A percentile compares a stretch with the other conserved stretches of the same genome.
phyloP scores from a whole-genome alignment of 2,329 filamentous ascomycete genomes.

The Pseudogymnoascus sp. region DNA sequence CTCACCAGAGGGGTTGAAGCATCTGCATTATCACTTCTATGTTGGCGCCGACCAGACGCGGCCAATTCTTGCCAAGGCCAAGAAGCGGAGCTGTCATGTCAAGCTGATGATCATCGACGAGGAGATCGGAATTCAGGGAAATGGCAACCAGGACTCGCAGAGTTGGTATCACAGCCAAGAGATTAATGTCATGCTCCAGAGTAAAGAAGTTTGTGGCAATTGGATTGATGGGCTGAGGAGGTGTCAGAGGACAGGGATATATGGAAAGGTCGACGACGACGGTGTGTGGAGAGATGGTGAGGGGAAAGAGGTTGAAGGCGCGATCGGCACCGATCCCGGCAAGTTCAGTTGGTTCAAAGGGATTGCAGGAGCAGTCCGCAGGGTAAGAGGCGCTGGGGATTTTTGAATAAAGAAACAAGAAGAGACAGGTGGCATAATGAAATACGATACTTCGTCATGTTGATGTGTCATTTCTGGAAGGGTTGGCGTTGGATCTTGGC shows the following conservation, averaged over 20 bases:
- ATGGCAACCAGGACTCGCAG: slow-evolving; percentile 74
- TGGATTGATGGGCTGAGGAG: slow-evolving; percentile 54
- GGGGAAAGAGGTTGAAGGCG: slow-evolving; percentile 38
- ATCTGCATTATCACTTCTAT: slow-evolving; percentile 59
- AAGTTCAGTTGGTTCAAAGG: slow-evolving; percentile 51
- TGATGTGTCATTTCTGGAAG: background rate
- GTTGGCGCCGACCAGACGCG: slow-evolving; percentile 62
- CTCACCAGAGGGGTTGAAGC: slow-evolving; percentile 36
- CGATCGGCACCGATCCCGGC: slow-evolving; percentile 44
- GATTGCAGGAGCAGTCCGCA: slow-evolving; percentile 46
- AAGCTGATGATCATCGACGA: slow-evolving; percentile 70
- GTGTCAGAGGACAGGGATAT: slow-evolving; percentile 58
- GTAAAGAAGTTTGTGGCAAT: slow-evolving; percentile 45
- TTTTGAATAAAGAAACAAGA: slow-evolving; percentile 28
- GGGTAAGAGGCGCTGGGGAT: slow-evolving; percentile 46
- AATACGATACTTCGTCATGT: background rate
- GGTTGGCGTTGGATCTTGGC: background rate
- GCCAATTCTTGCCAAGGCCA: slow-evolving; percentile 58
- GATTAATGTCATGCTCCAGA: slow-evolving; percentile 68
- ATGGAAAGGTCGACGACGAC: slow-evolving; percentile 46
- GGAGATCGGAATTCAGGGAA: slow-evolving; percentile 60
- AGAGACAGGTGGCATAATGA: background rate
- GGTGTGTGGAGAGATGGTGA: slow-evolving; percentile 52
- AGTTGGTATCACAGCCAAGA: slow-evolving; percentile 73
- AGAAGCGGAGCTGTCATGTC: slow-evolving; percentile 62